Conservation (phyloP, 2,329 filamentous ascomycete species). For the Ophiostoma sp. region DNA sequence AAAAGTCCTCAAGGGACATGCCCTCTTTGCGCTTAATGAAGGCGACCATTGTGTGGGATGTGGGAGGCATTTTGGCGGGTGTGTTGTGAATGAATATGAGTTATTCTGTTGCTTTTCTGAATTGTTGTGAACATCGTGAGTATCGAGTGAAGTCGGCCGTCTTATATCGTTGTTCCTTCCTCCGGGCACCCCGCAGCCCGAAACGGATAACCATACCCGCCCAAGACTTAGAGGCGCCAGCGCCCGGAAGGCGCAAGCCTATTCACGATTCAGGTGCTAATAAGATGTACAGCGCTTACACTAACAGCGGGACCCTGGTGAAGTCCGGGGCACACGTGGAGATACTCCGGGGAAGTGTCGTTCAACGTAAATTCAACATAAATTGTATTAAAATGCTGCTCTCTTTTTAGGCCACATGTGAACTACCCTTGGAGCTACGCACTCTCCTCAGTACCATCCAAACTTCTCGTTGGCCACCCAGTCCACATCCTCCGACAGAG, state of each 20-base stretch:
- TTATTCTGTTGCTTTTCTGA: not conserved
- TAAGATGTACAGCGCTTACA: not conserved
- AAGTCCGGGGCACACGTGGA: not conserved
- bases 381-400: not conserved
- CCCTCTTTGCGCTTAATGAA: constrained; percentile 32
- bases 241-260: not conserved
- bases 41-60: constrained; percentile 9
- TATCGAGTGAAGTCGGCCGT: not conserved
- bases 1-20: constrained; percentile 37
- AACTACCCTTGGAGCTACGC: not conserved
- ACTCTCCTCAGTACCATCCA: constrained; percentile 53
- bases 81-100: not conserved
- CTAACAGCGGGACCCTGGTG: not conserved
- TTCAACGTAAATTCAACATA: not conserved
- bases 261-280: not conserved
- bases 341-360: not conserved
- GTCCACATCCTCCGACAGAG: constrained; percentile 53
- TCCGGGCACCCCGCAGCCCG: not conserved
- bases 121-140: not conserved
- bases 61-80: constrained; percentile 1
- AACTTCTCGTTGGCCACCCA: constrained; percentile 79
- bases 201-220: constrained; percentile 21
- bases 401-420: not conserved
- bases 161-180: not conserved
- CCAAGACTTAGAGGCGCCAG: not conserved